Evolutionary conservation across 2,329 filamentous ascomycete species (phyloP), one percentile per base, ranked within the genome.

Genomic region (Phaeophleospora eucalypticola): DNA sequence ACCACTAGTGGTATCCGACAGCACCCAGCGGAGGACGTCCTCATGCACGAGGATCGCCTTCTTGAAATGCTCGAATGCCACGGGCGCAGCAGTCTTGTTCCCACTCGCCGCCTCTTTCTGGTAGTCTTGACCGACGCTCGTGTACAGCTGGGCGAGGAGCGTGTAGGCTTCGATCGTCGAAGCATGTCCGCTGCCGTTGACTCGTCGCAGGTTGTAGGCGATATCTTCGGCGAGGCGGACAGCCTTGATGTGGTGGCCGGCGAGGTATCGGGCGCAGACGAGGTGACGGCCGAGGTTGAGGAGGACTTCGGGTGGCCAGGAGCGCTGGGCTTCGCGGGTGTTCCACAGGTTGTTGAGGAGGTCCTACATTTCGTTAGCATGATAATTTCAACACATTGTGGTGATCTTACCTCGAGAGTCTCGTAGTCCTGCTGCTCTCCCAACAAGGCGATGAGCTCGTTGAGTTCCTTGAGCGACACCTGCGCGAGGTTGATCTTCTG

Each of bases 131-230:
- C 62, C 68, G 6, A 64, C 64, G 10, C 60, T 64, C 4, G 73
- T 76, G 65, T 74, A 78, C 1, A 79, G 66, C 29, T 72, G 65
- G 0, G 74, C 73, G 4, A 79, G 69, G 9, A 78, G 63, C 52
- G 71, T 70, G 50, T 69, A 75, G 54, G 75, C 72, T 44, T 77
- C 71, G 43, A 78, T 58, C 0, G 75, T 77, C 20, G 71, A 65
- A 0, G 67, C 66, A 36, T 76, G 70, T 7, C 69, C 68, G 21
- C 69, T 68, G 3, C 76, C 76, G 61, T 75, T 75, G 4, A 75
- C 74, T 17, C 76, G 73, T 9, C 73, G 72, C 51, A 78, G 67
- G 57, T 79, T 79, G 67, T 79, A 79, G 33, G 72, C 73, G 46
- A 79, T 77, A 57, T 76, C 73, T 56, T 76, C 76, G 60, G 71